A percentile compares a stretch with the other conserved stretches of the same genome.
Evolutionary conservation across 2,329 filamentous ascomycete genomes (phyloP).

Genomic region (Hymenoscyphus infarciens): DNA sequence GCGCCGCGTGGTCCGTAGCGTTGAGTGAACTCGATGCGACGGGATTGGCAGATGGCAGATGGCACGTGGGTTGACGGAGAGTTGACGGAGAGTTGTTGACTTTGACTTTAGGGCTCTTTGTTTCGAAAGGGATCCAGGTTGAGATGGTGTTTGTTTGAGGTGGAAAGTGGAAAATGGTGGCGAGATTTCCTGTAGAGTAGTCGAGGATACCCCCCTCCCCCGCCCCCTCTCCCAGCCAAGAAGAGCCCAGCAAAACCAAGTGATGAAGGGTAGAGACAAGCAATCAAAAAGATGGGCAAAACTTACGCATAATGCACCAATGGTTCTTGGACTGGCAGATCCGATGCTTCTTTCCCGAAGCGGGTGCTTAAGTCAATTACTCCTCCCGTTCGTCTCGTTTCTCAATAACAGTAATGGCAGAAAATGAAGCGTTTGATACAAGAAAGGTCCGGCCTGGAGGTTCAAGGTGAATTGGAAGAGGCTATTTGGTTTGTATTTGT

Average conservation of each 20-base stretch:
- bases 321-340: constrained; percentile 3
- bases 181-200: background rate
- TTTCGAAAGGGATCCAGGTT: background rate
- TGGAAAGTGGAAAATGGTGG: background rate
- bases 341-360: constrained; percentile 6
- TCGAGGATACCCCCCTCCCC: background rate
- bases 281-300: constrained; percentile 1
- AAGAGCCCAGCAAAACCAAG: background rate
- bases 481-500: background rate
- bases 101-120: background rate
- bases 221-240: background rate
- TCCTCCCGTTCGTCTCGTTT: background rate
- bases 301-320: constrained; percentile 12
- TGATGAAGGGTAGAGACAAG: background rate
- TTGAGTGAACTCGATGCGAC: background rate
- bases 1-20: background rate
- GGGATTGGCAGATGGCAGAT: no score
- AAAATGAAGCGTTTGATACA: background rate
- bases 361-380: constrained; percentile 2
- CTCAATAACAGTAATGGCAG: background rate
- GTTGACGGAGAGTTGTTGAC: background rate
- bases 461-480: background rate
- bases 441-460: background rate
- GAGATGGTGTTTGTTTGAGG: background rate
- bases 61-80: background rate